Evolutionary conservation across 108 stramenopile genomes (phyloP).

Genomic region (Chaetoceros tenuissimus): DNA sequence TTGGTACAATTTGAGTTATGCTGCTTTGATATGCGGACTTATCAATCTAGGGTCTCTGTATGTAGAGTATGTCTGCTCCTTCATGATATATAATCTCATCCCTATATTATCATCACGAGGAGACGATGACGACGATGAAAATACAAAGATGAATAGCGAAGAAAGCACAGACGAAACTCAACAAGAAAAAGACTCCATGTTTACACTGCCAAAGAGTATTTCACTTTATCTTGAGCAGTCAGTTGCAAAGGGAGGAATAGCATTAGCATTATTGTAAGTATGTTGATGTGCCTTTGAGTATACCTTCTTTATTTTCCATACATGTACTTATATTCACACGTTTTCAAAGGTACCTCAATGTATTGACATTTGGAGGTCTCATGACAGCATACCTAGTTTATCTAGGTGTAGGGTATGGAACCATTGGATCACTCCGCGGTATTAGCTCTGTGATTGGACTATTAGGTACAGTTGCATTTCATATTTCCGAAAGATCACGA

Average conservation of each 20-base stretch:
- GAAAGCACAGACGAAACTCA: background rate
- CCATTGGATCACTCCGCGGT: constrained; percentile 48
- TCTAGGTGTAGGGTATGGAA: constrained; percentile 35
- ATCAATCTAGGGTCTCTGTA: constrained; percentile 34
- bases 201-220: constrained; percentile 14
- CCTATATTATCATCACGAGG: constrained; percentile 9
- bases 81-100: constrained; percentile 20
- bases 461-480: constrained; percentile 49
- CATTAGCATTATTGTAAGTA: constrained; percentile 34
- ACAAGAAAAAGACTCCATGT: background rate
- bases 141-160: background rate
- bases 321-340: constrained; percentile 9
- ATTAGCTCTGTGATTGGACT: constrained; percentile 45
- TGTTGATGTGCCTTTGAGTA: background rate
- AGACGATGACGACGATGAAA: background rate
- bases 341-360: constrained; percentile 34
- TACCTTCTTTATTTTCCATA: constrained; percentile 7
- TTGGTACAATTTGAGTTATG: constrained; percentile 19
- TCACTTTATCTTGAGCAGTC: constrained; percentile 30
- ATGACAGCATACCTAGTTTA: constrained; percentile 59
- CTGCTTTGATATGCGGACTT: constrained; percentile 35
- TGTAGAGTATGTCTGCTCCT: constrained; percentile 40
- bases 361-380: constrained; percentile 44
- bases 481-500: constrained; percentile 14
- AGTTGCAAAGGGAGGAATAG: constrained; percentile 34